Conservation (phyloP, 1,284 basidiomycete genomes). For the Takashimella koratensis region DNA sequence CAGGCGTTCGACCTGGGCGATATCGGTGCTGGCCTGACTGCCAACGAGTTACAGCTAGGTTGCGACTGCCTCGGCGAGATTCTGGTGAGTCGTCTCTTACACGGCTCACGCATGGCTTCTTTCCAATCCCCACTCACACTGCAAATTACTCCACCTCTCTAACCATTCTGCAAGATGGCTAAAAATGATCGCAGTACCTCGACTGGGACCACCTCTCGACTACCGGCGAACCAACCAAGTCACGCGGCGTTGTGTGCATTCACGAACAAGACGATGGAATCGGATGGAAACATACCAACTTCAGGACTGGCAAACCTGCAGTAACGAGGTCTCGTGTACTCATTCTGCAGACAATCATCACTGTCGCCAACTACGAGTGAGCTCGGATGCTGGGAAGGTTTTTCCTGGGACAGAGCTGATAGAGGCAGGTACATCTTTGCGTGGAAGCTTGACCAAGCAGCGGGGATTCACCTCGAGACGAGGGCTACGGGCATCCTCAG, state of each 20-base stretch:
- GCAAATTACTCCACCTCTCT: not conserved
- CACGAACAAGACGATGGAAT: constrained; percentile 52
- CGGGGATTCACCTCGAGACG: constrained; percentile 49
- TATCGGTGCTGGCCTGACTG: constrained; percentile 45
- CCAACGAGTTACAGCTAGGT: constrained; percentile 49
- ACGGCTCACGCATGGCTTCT: not conserved
- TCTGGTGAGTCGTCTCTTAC: constrained; percentile 1
- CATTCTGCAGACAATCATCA: constrained; percentile 49
- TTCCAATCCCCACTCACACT: not conserved
- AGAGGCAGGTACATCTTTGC: constrained; percentile 46
- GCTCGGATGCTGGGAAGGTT: no score
- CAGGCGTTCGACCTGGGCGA: constrained; percentile 52
- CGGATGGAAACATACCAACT: constrained; percentile 52
- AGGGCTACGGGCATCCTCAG: constrained; percentile 51
- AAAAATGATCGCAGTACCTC: constrained; percentile 35
- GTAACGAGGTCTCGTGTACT: constrained; percentile 47
- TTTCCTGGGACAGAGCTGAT: no score
- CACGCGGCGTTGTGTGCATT: constrained; percentile 46
- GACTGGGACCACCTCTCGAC: constrained; percentile 40
- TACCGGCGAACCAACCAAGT: constrained; percentile 15
- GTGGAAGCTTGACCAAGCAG: constrained; percentile 49
- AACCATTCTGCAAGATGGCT: not conserved
- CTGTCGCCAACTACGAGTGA: constrained; percentile 40
- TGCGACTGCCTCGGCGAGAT: constrained; percentile 51
- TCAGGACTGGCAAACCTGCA: constrained; percentile 39